Evolutionary conservation across 805 yeast species (phyloP), one percentile per base, ranked within the genome.

Genomic region (Nakazawaea ernobii): DNA sequence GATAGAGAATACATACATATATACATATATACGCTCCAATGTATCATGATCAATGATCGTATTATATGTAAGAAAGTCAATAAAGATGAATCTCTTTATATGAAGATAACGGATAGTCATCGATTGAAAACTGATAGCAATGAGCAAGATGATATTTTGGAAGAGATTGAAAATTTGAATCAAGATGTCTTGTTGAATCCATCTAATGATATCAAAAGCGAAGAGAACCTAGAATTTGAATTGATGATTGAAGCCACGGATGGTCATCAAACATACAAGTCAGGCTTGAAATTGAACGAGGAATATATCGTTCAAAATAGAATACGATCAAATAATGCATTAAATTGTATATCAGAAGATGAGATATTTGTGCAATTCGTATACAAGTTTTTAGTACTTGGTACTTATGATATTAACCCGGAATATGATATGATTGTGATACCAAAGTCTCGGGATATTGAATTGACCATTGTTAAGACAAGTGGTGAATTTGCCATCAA

Each of bases 211-310:
- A 32, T 32, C 20, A 13, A 15, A 24, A 17, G 11, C 15, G 30
- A 10, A n/a, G n/a, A 15, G 15, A 43, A 14, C 11, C 17, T 41
- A 20, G 32, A 41, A 41, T 32, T 13, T 4, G 28, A 26, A 28
- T 43, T 37, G 14, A 32, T 10, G 17, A 32, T 42, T 13, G 45
- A 42, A 28, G 45, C 45, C 32, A 42, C 45, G 2, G 39, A 32
- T 33, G 45, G 45, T 4, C 32, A 9, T 6, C 6, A 11, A 15
- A 40, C 29, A 10, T 40, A 33, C 6, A 33, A 33, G 9, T n/a
- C 14, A 3, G 15, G 17, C 8, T 8, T 13, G 14, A n/a, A 8
- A 8, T 13, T 33, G 36, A 33, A n/a, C n/a, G 14, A 33, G 8
- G 17, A 33, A 6, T 13, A 13, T n/a, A 14, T 33, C 8, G 3